Conservation (phyloP, 331 rosid species). For the Malus hybrid region DNA sequence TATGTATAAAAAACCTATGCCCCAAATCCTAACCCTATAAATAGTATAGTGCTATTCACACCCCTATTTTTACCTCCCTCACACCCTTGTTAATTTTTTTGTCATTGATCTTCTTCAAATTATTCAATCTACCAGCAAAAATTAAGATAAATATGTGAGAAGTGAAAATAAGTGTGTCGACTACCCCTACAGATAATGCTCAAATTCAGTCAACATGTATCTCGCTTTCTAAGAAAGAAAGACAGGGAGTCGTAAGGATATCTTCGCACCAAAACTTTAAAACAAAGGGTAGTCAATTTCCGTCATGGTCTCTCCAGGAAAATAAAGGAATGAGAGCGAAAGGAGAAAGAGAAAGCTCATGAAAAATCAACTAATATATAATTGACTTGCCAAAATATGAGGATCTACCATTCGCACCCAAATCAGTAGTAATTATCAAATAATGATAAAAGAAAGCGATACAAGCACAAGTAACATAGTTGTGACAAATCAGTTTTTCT, state of each 20-base stretch:
- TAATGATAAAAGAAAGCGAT: slow-evolving; percentile 26
- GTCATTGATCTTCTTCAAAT: too few species aligned
- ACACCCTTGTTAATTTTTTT: too few species aligned
- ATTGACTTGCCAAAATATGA: slow-evolving; percentile 29
- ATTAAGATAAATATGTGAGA: too few species aligned
- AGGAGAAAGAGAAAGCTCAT: background rate
- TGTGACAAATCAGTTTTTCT: slow-evolving; percentile 44
- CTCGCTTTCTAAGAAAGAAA: background rate
- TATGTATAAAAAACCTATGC: too few species aligned
- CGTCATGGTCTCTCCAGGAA: background rate
- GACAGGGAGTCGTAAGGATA: background rate
- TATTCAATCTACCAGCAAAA: fast-evolving
- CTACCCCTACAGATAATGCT: background rate
- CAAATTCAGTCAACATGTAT: too few species aligned
- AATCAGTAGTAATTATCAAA: slow-evolving; percentile 34
- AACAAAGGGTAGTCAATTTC: background rate
- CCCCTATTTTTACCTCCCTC: too few species aligned
- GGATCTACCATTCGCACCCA: slow-evolving; percentile 61
- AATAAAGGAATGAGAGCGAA: background rate
- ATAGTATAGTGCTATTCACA: too few species aligned
- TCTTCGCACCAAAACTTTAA: too few species aligned
- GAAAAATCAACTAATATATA: slow-evolving; percentile 33
- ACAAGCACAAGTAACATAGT: slow-evolving; percentile 47
- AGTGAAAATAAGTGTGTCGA: fast-evolving
- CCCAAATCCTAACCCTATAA: too few species aligned